Conservation (phyloP, 2,329 filamentous ascomycete genomes). For the Colletotrichum paranaense region DNA sequence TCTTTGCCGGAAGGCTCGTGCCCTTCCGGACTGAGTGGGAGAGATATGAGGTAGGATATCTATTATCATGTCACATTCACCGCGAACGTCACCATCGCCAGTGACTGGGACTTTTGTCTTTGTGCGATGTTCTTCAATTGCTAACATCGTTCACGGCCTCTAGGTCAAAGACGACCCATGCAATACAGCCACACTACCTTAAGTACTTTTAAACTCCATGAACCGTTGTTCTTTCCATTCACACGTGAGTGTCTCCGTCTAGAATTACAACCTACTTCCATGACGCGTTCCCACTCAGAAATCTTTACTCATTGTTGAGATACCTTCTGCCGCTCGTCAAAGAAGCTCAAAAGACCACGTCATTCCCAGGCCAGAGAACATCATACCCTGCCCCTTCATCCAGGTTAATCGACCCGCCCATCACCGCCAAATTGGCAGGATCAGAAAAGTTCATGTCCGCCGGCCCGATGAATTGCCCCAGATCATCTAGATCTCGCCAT, state of each 20-base stretch:
- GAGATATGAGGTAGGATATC: too few relatives aligned
- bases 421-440: neutral
- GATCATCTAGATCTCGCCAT: constrained; percentile 70
- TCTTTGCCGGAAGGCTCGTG: too few relatives aligned
- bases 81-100: too few relatives aligned
- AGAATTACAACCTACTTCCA: too few relatives aligned
- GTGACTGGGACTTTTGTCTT: too few relatives aligned
- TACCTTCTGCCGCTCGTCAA: neutral
- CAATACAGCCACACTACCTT: neutral
- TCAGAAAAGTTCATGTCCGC: constrained; percentile 24
- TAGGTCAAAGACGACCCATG: neutral
- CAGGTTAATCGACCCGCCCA: constrained; percentile 1
- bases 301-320: too few relatives aligned
- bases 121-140: too few relatives aligned
- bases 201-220: neutral
- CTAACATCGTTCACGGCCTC: neutral
- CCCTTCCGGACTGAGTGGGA: too few relatives aligned
- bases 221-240: neutral
- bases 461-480: constrained; percentile 61
- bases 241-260: neutral
- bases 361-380: constrained; percentile 32
- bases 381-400: constrained; percentile 27
- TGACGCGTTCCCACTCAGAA: too few relatives aligned
- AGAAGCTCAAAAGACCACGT: constrained; percentile 5
- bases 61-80: too few relatives aligned